Evolutionary conservation across 2,329 filamentous ascomycete species (phyloP), one percentile per base, ranked within the genome.

Genomic region (Nannizzia gypsea): DNA sequence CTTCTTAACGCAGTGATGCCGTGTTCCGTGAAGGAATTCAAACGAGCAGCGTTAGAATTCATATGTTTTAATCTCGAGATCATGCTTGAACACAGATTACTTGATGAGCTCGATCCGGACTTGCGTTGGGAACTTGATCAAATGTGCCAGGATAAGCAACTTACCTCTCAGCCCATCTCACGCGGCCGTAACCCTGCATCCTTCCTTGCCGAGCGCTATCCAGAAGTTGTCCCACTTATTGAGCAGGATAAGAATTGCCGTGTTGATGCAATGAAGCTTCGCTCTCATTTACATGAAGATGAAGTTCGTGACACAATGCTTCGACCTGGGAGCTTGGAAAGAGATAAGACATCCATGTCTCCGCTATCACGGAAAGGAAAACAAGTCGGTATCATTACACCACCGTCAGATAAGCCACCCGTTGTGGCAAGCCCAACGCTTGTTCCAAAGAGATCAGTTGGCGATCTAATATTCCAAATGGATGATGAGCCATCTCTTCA

Each of bases 401-500:
- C 89, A 0, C 78, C 76, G 17, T 54, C 26, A 6, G 54, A 56
- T 42, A 56, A 17, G 24, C 17, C n/a, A 38, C 17, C n/a, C 3
- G 9, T n/a, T 31, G 34, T 40, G 8, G 38, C 56, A 31, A 89
- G 84, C 60, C 89, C 90, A 0, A 78, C 76, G 17, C 76, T 93
- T 50, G 85, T 83, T 59, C 80, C 86, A 1, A 90, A 84, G 67
- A 80, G 80, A 20, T 91, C 87, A 0, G 77, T 80, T 1, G 80
- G 80, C 40, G 91, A 96, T 66, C 79, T 96, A 59, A 95, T 96
- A 72, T 96, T 96, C 69, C 84, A 89, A 64, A 96, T 96, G 90
- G 92, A 96, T 61, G 90, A 95, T 40, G 61, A 63, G 26, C 28
- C 28, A 31, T 54, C 50, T 8, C 50, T 54, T 22, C 50, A 20